Base-by-base conservation (phyloP, 352 stramenopile species). In the Pythium aristosporum region DNA sequence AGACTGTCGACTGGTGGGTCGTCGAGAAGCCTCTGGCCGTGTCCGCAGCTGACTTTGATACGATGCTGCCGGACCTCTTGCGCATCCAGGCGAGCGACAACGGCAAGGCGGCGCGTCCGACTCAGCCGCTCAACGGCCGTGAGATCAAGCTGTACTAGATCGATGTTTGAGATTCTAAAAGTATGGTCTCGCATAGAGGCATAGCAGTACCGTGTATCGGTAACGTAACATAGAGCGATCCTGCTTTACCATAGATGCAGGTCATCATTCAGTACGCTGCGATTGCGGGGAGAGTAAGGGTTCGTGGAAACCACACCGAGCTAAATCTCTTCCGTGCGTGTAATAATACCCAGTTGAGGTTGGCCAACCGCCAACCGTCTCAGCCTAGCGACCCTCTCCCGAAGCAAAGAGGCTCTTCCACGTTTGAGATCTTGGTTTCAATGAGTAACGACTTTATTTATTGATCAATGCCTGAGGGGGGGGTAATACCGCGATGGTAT, bases 1-100 rank as follows among this genome's bases (percentile, higher is more conserved):
- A 74, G 47, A 74, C 62, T 47, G 70, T 77, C 15, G 67, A 73
- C 66, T 76, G 66, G 62, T 74, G 57, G 61, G 65, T 76, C 23
- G 13, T 76, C 12, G 41, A 67, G 43, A 61, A 53, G 49, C 36
- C 52, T 3, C 23, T 59, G 36, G 20, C 54, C 20, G 59, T 75
- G 28, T 69, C 64, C 2, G 1, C 50, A 11, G 48, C 46, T 4
- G 57, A 70, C 21, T 64, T 70, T 36, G 47, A 55, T 30, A 66
- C 62, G 12, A 69, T 72, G 23, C 51, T 55, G 55, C 15, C 25
- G 4, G 56, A 63, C 30, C 36, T 67, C 25, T 39, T 61, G 54
- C 63, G 56, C 20, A 47, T 75, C 15, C 15, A 65, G 30, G 65
- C 59, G 2, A 52, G 55, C 0, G 65, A 75, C 48, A 25, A 50